Evolutionary conservation across 2,329 filamentous ascomycete genomes (phyloP).

Genomic region (Dichotomopilus funicola): DNA sequence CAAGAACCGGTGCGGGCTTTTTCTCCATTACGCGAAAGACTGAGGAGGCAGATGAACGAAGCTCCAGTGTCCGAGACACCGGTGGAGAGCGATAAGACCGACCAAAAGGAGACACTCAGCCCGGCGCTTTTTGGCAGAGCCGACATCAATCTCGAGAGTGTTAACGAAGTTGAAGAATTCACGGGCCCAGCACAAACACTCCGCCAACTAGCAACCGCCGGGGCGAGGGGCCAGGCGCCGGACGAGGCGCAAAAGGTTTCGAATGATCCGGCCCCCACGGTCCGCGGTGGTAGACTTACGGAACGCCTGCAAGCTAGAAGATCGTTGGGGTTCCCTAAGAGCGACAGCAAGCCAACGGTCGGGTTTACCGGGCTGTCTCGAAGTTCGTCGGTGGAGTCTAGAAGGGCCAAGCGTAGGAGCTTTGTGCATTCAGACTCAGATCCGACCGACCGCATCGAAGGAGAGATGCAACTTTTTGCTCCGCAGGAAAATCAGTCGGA

Average conservation of each 20-base stretch:
- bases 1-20: constrained; percentile 23
- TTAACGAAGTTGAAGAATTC: too few species aligned
- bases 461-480: constrained; percentile 51
- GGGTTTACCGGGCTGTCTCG: constrained; percentile 42
- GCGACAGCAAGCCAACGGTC: constrained; percentile 35
- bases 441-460: constrained; percentile 50
- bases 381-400: constrained; percentile 40
- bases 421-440: constrained; percentile 45
- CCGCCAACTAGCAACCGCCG: too few species aligned
- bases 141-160: too few species aligned
- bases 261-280: neutral
- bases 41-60: constrained; percentile 6
- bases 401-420: constrained; percentile 43
- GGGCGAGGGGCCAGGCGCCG: too few species aligned
- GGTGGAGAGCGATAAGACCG: neutral
- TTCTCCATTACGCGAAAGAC: constrained; percentile 10
- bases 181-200: too few species aligned
- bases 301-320: constrained; percentile 14
- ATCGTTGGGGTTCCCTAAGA: constrained; percentile 16
- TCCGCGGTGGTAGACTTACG: constrained; percentile 5
- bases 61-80: neutral
- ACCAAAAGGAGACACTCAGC: neutral
- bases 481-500: constrained; percentile 50
- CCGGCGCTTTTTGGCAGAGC: neutral
- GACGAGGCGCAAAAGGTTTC: constrained; percentile 20